Evolutionary conservation across 257 asterid species (phyloP), one percentile per base, ranked within the genome.

Genomic region (Solanum pinnatisectum): DNA sequence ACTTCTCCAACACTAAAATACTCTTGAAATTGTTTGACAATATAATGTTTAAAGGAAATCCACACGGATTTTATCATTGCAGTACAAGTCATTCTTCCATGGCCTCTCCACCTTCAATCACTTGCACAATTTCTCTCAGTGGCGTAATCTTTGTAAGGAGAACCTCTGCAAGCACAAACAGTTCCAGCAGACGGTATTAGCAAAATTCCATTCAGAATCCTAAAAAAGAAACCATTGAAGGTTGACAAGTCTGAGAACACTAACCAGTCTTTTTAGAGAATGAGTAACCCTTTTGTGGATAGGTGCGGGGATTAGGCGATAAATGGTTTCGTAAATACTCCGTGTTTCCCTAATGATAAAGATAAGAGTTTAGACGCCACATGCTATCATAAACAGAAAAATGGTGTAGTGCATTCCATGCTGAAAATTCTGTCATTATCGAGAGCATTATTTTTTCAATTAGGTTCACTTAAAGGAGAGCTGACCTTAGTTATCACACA

Each of bases 401-500:
- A 81, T 81, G 27, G 42, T 49, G 25, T 30, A 15, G 27, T 16
- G 85, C 60, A 78, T 68, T 44, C 9, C 10, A 16, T 44, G 70
- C 76, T 30, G 52, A 74, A 77, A 76, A 76, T 42, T 46, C 52
- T 86, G 60, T 18, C 8, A 85, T 67, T 30, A 88, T 42, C 65
- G 52, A 59, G n/a, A 32, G 14, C 25, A 23, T 56, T 32, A 14
- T 22, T 40, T 40, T 27, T 12, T 44, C 36, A 18, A 23, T 52
- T 14, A 56, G 76, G 30, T 72, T 35, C 72, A 40, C 85, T 81
- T 82, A 49, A 40, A 33, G 49, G 35, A 44, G n/a, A 86, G 73
- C 92, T 59, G 70, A 96, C 98, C 98, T 95, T 94, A 72, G 98
- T 95, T 87, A 95, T 90, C 8, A 97, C 97, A 85, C 99, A 97